These are phyloP conservation scores for Curvularia hawaiiensis DNA, from an alignment of 2,329 filamentous ascomycete genomes.

Conservation along the genomic window DNA sequence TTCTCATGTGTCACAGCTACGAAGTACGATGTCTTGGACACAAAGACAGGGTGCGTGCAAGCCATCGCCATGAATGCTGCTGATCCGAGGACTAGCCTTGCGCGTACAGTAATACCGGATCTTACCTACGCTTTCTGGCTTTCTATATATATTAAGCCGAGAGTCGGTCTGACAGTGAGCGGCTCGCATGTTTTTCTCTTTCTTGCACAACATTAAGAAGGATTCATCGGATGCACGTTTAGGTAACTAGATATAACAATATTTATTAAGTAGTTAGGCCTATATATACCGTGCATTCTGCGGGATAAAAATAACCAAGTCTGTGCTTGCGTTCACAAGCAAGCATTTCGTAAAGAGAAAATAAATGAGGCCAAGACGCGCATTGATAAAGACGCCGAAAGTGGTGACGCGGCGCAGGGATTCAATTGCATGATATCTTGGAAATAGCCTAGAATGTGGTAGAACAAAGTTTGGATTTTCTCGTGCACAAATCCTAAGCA, in stretches of 20 bases:
- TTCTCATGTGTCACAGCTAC: background rate
- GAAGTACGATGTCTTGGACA: background rate
- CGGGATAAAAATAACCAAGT: background rate
- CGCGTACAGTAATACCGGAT: background rate
- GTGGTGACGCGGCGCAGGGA: background rate
- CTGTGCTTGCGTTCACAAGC: background rate
- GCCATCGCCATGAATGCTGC: background rate
- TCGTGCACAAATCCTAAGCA: background rate
- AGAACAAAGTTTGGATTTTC: background rate
- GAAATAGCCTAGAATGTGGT: background rate
- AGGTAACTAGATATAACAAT: background rate
- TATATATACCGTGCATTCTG: background rate
- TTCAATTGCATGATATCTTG: background rate
- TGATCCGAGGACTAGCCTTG: background rate
- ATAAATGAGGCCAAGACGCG: background rate
- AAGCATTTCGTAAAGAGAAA: background rate
- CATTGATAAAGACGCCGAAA: background rate
- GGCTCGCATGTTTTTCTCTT: background rate
- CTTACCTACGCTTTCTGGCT: background rate
- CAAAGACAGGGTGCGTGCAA: background rate
- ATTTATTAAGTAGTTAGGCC: background rate
- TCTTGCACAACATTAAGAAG: background rate
- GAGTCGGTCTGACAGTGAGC: background rate
- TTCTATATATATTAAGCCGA: background rate
- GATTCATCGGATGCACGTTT: background rate